phyloP scores from a whole-genome alignment of 257 asterid genomes.

The Solanum bulbocastanum region DNA sequence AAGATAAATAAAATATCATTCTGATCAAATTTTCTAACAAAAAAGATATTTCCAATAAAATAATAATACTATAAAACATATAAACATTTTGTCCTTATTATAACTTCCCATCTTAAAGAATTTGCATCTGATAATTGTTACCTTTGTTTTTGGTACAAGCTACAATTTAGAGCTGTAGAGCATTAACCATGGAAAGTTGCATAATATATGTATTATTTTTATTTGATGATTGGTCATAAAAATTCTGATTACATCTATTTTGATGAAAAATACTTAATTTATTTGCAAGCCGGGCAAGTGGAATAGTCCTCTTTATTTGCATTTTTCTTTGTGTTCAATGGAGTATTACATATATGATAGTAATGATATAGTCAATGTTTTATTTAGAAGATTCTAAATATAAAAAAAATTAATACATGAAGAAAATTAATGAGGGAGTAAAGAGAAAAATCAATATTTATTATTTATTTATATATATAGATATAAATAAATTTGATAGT shows the following conservation, averaged over 20 bases:
- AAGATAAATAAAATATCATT: too few species aligned
- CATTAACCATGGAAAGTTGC: not conserved
- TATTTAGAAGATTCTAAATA: not conserved
- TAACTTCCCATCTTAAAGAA: not conserved
- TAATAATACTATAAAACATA: not conserved
- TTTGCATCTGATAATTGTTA: not conserved
- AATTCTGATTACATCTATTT: not conserved
- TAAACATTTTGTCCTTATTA: not conserved
- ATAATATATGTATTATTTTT: not conserved
- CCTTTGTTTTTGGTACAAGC: not conserved
- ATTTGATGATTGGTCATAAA: not conserved
- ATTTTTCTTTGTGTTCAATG: not conserved
- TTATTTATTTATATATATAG: too few species aligned
- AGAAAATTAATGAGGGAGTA: too few species aligned
- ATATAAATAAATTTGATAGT: too few species aligned
- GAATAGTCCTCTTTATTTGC: not conserved
- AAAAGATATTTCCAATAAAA: too few species aligned
- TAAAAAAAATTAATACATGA: not conserved
- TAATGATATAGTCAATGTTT: not conserved
- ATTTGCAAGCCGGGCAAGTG: not conserved
- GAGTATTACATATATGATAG: not conserved
- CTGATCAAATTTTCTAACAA: too few species aligned
- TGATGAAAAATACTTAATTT: not conserved
- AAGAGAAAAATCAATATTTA: too few species aligned
- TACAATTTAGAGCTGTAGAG: not conserved